Evolutionary conservation across 768 basidiomycete genomes (phyloP).

Genomic region (Pisolithus orientalis): DNA sequence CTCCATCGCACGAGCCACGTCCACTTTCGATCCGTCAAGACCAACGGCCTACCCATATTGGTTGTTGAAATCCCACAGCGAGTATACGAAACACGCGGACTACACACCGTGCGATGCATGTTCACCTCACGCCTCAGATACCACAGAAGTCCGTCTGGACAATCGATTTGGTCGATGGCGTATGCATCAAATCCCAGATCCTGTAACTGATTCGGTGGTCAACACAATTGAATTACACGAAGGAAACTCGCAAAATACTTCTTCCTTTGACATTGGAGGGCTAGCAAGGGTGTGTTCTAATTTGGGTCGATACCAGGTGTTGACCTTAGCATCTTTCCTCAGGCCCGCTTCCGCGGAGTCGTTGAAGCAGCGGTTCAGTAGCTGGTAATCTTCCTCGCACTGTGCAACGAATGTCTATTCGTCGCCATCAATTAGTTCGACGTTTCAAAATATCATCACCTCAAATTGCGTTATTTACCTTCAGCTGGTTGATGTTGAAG

Average conservation of each 20-base stretch:
- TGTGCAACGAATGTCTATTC: slow-evolving; percentile 80
- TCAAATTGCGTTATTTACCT: slow-evolving; percentile 37
- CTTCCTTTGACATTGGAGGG: slow-evolving; percentile 54
- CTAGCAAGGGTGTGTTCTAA: slow-evolving; percentile 29
- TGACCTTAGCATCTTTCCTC: slow-evolving; percentile 46
- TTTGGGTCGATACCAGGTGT: slow-evolving; percentile 59
- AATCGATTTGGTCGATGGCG: slow-evolving; percentile 75
- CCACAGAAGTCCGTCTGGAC: slow-evolving; percentile 65
- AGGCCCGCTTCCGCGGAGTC: slow-evolving; percentile 50
- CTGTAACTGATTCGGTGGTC: slow-evolving; percentile 41
- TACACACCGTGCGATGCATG: slow-evolving; percentile 68
- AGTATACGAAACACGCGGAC: neutral
- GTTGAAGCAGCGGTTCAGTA: slow-evolving; percentile 61
- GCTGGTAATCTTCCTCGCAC: slow-evolving; percentile 72
- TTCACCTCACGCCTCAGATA: slow-evolving; percentile 59
- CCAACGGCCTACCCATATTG: slow-evolving; percentile 50
- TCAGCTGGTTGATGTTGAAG: slow-evolving; percentile 52
- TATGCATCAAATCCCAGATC: slow-evolving; percentile 72
- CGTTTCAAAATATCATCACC: neutral
- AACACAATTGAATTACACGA: neutral
- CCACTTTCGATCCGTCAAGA: slow-evolving; percentile 40
- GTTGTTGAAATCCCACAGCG: neutral
- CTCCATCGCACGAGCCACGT: slow-evolving; percentile 54
- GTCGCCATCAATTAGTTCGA: neutral
- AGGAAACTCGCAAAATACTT: slow-evolving; percentile 37